Evolutionary conservation across 768 basidiomycete genomes (phyloP).

Genomic region (Rhizopogon vesiculosus): DNA sequence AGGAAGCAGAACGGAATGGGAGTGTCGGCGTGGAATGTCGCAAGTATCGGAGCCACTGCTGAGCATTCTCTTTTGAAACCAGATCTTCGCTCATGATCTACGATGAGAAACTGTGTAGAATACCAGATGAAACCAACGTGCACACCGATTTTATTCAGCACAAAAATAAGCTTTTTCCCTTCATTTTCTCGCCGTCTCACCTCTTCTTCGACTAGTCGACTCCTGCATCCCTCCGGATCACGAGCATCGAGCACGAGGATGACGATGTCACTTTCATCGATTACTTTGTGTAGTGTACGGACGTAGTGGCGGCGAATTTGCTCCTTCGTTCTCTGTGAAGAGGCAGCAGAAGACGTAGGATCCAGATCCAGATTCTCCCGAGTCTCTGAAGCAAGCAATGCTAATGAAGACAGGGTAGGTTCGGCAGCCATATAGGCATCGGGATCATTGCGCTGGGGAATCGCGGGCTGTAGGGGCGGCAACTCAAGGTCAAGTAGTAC

Average conservation of each 20-base stretch:
- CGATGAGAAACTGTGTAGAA: background rate
- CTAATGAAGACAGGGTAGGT: conserved; percentile 61
- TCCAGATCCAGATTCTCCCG: conserved; percentile 12
- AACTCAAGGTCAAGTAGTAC: background rate
- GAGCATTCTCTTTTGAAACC: conserved; percentile 82
- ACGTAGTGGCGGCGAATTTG: conserved; percentile 72
- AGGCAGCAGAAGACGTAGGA: conserved; percentile 27
- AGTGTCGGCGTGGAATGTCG: conserved; percentile 90
- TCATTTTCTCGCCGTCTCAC: conserved; percentile 80
- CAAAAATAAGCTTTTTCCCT: conserved; percentile 89
- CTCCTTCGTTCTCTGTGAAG: conserved; percentile 52
- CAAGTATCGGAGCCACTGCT: conserved; percentile 88
- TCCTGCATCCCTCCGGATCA: conserved; percentile 92
- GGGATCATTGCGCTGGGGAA: conserved; percentile 33
- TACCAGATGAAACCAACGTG: conserved; percentile 17
- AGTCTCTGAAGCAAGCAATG: conserved; percentile 37
- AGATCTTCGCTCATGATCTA: conserved; percentile 52
- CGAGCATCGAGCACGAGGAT: conserved; percentile 89
- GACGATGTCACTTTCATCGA: conserved; percentile 89
- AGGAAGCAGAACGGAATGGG: conserved; percentile 80
- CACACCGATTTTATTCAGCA: conserved; percentile 94
- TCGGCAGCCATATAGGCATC: conserved; percentile 74
- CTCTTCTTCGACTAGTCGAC: conserved; percentile 91
- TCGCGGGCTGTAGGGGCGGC: conserved; percentile 10
- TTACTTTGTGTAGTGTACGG: conserved; percentile 82